phyloP scores from a whole-genome alignment of 2,329 filamentous ascomycete genomes.

The Diaporthe eres region DNA sequence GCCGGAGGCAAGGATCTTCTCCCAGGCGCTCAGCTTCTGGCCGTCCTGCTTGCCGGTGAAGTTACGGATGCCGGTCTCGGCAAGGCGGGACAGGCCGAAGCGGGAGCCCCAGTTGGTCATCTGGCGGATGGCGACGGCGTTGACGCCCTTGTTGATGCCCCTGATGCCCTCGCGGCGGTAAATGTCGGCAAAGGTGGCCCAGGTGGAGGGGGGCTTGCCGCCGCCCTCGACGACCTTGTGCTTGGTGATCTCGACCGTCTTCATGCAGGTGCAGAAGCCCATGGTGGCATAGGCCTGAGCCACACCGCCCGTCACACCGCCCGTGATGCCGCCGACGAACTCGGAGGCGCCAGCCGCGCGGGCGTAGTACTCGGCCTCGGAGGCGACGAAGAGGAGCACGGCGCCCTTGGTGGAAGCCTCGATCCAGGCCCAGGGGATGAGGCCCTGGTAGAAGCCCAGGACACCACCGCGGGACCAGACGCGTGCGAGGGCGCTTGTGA shows the following conservation, averaged over 20 bases:
- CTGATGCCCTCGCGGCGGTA: constrained; percentile 93
- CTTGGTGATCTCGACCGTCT: constrained; percentile 99
- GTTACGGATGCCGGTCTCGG: constrained; percentile 88
- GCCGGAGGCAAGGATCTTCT: constrained; percentile 91
- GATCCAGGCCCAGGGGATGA: constrained; percentile 99
- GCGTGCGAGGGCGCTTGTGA: constrained; percentile 83
- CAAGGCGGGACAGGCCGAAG: constrained; percentile 93
- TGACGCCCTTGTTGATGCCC: constrained; percentile 99
- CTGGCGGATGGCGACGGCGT: constrained; percentile 97
- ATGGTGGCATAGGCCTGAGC: constrained; percentile 99
- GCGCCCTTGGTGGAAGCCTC: constrained; percentile 99
- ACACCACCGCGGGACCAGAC: constrained; percentile 96
- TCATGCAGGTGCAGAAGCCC: constrained; percentile 99
- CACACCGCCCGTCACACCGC: constrained; percentile 94
- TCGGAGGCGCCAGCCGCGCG: constrained; percentile 85
- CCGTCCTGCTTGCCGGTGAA: constrained; percentile 83
- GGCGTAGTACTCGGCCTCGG: constrained; percentile 97
- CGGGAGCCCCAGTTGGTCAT: constrained; percentile 99
- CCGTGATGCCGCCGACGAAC: constrained; percentile 89
- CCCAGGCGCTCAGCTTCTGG: constrained; percentile 81
- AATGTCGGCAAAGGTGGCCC: constrained; percentile 96
- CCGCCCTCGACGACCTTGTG: constrained; percentile 91
- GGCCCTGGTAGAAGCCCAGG: constrained; percentile 98
- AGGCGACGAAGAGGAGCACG: constrained; percentile 98
- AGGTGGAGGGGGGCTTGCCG: constrained; percentile 89